Conservation (phyloP, 2,329 filamentous ascomycete species). For the Elsinoe ampelina region DNA sequence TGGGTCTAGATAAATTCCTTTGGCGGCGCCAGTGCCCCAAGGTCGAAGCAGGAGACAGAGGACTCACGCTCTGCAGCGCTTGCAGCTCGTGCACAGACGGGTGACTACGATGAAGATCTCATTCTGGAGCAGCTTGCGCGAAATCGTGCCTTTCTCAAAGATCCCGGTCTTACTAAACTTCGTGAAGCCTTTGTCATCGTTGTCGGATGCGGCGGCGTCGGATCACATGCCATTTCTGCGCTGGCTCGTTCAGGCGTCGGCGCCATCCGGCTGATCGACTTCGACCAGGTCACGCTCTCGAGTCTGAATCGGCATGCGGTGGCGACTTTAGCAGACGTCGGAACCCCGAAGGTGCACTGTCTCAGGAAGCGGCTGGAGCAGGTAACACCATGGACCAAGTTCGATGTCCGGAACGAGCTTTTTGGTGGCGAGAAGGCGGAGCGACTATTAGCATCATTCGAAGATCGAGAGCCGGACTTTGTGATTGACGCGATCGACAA, state of each 20-base stretch:
- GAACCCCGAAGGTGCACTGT: constrained; percentile 82
- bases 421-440: constrained; percentile 62
- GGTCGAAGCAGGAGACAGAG: constrained; percentile 37
- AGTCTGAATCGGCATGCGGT: constrained; percentile 94
- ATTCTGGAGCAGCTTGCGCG: constrained; percentile 91
- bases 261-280: constrained; percentile 83
- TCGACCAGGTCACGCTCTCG: constrained; percentile 92
- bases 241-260: constrained; percentile 82
- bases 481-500: constrained; percentile 98
- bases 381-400: constrained; percentile 83
- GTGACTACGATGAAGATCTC: constrained; percentile 64
- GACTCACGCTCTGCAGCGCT: constrained; percentile 50
- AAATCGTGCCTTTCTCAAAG: constrained; percentile 81
- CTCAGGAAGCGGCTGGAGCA: constrained; percentile 71
- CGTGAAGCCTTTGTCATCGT: constrained; percentile 77
- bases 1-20: constrained; percentile 50
- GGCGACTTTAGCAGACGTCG: constrained; percentile 87
- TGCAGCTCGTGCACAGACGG: constrained; percentile 50
- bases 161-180: constrained; percentile 69
- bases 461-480: constrained; percentile 57
- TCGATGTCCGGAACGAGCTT: constrained; percentile 77
- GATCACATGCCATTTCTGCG: constrained; percentile 80
- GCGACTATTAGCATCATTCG: constrained; percentile 58
- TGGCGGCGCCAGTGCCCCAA: constrained; percentile 35
- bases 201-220: constrained; percentile 89